These are phyloP conservation scores for Lactuca sativa DNA, from an alignment of 129 eudicot species.

Conservation along the genomic window DNA sequence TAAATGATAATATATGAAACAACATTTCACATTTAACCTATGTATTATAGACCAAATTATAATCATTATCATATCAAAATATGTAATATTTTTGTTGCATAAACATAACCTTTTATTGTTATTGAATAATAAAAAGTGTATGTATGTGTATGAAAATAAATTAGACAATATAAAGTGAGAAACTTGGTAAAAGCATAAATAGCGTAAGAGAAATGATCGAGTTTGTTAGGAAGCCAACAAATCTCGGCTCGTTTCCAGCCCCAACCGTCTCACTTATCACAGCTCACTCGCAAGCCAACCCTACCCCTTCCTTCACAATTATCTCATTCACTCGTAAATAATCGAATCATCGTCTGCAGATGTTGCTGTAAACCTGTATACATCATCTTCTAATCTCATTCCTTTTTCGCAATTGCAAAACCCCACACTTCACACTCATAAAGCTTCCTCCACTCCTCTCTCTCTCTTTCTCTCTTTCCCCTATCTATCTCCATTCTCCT, in stretches of 20 bases:
- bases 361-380: neutral
- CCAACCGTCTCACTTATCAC: conserved; percentile 19
- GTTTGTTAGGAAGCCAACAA: conserved; percentile 11
- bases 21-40: too few relatives aligned
- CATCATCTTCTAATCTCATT: neutral
- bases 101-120: neutral
- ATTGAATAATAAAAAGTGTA: too few relatives aligned
- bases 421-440: conserved; percentile 22
- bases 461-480: neutral
- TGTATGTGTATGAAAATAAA: neutral
- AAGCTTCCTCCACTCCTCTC: conserved; percentile 18
- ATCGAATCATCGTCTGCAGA: neutral
- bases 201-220: conserved; percentile 4
- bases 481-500: neutral
- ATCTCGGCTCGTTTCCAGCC: conserved; percentile 11
- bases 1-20: too few relatives aligned
- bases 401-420: conserved; percentile 6
- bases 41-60: too few relatives aligned
- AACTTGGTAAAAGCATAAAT: conserved; percentile 3
- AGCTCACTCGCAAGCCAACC: neutral
- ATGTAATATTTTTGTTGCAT: too few relatives aligned
- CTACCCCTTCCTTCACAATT: neutral
- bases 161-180: neutral
- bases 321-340: conserved; percentile 7
- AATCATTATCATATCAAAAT: too few relatives aligned